A percentile compares a stretch with the other conserved stretches of the same genome.
phyloP scores from a whole-genome alignment of 345 rosid genomes.

The Anacardium occidentale region DNA sequence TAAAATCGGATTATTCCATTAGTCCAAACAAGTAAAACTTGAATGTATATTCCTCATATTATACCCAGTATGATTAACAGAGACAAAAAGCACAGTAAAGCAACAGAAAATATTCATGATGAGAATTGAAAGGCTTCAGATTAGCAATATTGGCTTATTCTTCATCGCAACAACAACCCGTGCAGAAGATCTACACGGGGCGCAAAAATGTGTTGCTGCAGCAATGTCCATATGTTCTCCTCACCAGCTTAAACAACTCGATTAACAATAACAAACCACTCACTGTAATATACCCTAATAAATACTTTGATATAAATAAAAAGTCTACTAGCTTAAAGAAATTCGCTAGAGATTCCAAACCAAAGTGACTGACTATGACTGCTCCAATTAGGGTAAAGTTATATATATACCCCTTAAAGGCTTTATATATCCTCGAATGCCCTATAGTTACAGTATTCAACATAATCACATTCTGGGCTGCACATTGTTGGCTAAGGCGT shows the following conservation, averaged over 20 bases:
- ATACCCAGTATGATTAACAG: too few species aligned
- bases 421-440: background rate
- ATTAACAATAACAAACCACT: background rate
- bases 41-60: too few species aligned
- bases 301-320: background rate
- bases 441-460: too few species aligned
- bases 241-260: slow-evolving; percentile 14
- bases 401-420: background rate
- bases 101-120: too few species aligned
- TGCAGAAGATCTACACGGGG: slow-evolving; percentile 27
- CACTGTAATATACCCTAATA: too few species aligned
- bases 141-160: slow-evolving; percentile 53
- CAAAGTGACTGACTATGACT: background rate
- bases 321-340: background rate
- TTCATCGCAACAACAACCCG: slow-evolving; percentile 37
- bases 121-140: slow-evolving; percentile 30
- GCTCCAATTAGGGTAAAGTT: slow-evolving; percentile 2
- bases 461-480: too few species aligned
- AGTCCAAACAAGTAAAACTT: too few species aligned
- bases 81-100: too few species aligned
- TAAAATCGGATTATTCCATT: too few species aligned
- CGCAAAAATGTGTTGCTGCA: slow-evolving; percentile 33
- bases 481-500: background rate
- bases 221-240: slow-evolving; percentile 29
- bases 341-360: background rate